These are phyloP conservation scores for Trametes hirsuta DNA, from an alignment of 1,284 basidiomycete species.

Conservation along the genomic window DNA sequence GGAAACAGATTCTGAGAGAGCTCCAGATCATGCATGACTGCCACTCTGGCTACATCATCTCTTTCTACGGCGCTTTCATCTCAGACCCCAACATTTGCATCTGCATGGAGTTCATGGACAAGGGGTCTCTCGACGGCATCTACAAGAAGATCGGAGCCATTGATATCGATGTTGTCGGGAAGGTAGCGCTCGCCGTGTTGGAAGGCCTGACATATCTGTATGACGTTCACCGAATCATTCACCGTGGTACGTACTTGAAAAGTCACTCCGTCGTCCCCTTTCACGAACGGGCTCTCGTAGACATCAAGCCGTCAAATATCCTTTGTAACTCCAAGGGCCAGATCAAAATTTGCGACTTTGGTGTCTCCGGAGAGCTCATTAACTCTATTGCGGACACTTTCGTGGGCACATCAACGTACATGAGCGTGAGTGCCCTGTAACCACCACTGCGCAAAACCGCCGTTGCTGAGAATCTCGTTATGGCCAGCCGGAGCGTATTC, in stretches of 20 bases:
- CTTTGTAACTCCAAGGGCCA: slow-evolving; percentile 91
- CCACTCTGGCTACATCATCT: slow-evolving; percentile 91
- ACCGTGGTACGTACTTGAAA: slow-evolving; percentile 69
- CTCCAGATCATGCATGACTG: slow-evolving; percentile 99
- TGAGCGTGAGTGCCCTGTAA: slow-evolving; percentile 87
- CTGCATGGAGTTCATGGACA: slow-evolving; percentile 99
- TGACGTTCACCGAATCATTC: slow-evolving; percentile 98
- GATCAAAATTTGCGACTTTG: slow-evolving; percentile 99
- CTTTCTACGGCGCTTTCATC: slow-evolving; percentile 95
- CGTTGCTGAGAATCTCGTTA: slow-evolving; percentile 12
- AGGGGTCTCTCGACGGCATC: slow-evolving; percentile 87
- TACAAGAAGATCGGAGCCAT: slow-evolving; percentile 94
- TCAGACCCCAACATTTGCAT: slow-evolving; percentile 98
- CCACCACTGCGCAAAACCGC: not conserved
- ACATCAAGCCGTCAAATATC: slow-evolving; percentile 99
- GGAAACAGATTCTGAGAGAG: slow-evolving; percentile 97
- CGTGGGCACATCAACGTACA: slow-evolving; percentile 98
- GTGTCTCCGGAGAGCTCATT: slow-evolving; percentile 97
- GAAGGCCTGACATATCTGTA: slow-evolving; percentile 98
- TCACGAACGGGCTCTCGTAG: slow-evolving; percentile 47
- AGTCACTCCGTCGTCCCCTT: not conserved
- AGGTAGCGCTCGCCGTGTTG: slow-evolving; percentile 91
- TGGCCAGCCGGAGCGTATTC: slow-evolving; percentile 92
- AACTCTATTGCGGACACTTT: slow-evolving; percentile 99
- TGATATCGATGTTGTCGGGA: slow-evolving; percentile 86